Percentiles rank a stretch among this genome's conserved stretches.
phyloP scores from a whole-genome alignment of 2,329 filamentous ascomycete genomes.

The Botrytis fragariae region DNA sequence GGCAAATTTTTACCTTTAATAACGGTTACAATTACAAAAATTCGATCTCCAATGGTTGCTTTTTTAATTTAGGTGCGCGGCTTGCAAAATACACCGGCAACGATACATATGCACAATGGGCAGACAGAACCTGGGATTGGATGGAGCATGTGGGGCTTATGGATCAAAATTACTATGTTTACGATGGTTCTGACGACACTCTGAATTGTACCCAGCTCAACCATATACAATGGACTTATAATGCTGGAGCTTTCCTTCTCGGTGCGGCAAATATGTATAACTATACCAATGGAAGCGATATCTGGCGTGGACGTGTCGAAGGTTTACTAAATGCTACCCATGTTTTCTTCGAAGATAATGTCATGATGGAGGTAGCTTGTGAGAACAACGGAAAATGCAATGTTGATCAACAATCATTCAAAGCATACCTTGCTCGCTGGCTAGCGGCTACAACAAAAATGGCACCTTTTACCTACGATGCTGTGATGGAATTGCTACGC shows the following conservation, averaged over 20 bases:
- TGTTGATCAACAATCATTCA: constrained; percentile 59
- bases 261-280: constrained; percentile 70
- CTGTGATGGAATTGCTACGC: constrained; percentile 53
- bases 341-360: constrained; percentile 55
- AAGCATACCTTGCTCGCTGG: constrained; percentile 60
- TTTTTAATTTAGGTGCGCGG: constrained; percentile 63
- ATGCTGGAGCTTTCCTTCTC: constrained; percentile 63
- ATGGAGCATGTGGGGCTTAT: constrained; percentile 57
- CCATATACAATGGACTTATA: constrained; percentile 68
- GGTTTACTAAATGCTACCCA: constrained; percentile 53
- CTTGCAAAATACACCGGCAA: constrained; percentile 77
- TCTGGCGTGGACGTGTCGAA: constrained; percentile 59
- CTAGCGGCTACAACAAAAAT: constrained; percentile 60
- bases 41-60: constrained; percentile 60
- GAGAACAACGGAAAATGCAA: constrained; percentile 59
- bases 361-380: constrained; percentile 65
- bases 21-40: constrained; percentile 78
- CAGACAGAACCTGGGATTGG: constrained; percentile 71
- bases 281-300: constrained; percentile 52
- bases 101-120: constrained; percentile 74
- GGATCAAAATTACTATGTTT: constrained; percentile 57
- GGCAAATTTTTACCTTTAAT: constrained; percentile 85
- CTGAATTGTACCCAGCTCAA: constrained; percentile 57
- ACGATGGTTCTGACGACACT: constrained; percentile 58
- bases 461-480: constrained; percentile 56